Evolutionary conservation across 164 flowering plant species (phyloP), one percentile per base, ranked within the genome.

Genomic region (Vitis rupestris): DNA sequence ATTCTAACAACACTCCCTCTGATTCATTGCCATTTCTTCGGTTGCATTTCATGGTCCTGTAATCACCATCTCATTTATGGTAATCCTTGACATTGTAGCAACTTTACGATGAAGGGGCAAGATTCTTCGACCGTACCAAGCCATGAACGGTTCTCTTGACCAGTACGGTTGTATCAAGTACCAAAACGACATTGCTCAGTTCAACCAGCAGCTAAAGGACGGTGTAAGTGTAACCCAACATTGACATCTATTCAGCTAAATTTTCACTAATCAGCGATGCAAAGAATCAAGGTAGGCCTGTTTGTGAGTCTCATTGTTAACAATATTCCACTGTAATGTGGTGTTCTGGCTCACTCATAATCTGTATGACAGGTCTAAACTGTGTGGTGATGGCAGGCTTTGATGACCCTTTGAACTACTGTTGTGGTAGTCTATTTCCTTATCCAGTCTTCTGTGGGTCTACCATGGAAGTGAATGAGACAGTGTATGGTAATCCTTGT

Each of bases 201-300:
- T 66, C 50, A 66, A 66, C 69, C 50, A 12, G 51, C 69, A 66
- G 27, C 69, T 55, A 9, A 30, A 54, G 50, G 9, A 51, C 13
- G 37, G 23, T 15, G 61, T 66, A 13, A 15, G 23, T 15, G 61
- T 66, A 13, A 15, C 3, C 51, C 61, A 66, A 6, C 16, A 50
- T 37, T 16, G 69, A 66, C 16, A 16, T 66, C 8, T 66, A 66
- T 29, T 66, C 69, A 15, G 59, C 61, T 9, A 66, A 66, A 12
- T 55, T 11, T 7, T 19, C 11, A 13, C 69, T 66, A 7, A 66
- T 66, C 27, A 30, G 27, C 49, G 50, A 66, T 29, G 61, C 69
- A 2, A 55, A 66, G 15, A 55, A 66, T 31, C 69, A 44, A 55
- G 69, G 69, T 66, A 55, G 27, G 27, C 4, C 51, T 49, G 27